Evolutionary conservation across 2,329 filamentous ascomycete genomes (phyloP).

Genomic region (Aspergillus texensis): DNA sequence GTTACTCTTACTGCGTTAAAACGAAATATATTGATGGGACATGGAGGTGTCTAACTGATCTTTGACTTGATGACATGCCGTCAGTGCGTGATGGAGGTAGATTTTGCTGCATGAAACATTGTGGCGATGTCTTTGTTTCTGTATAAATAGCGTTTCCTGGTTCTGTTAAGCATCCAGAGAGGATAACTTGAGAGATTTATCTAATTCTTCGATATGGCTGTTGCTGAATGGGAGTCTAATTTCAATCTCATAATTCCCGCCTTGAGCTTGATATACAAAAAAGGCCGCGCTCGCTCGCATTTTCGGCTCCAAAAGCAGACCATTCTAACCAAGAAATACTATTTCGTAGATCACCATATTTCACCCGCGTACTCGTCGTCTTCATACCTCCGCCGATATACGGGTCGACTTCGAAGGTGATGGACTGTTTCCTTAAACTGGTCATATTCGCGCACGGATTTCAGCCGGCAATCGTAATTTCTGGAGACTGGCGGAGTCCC

Average conservation of each 20-base stretch:
- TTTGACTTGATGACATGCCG: not conserved
- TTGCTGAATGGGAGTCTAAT: not conserved
- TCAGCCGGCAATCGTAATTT: conserved; percentile 63
- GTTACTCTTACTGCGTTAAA: conserved; percentile 5
- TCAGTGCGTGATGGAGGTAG: not conserved
- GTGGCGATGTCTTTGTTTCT: conserved; percentile 8
- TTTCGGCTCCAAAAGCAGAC: not conserved
- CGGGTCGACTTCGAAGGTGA: conserved; percentile 14
- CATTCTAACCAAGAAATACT: not conserved
- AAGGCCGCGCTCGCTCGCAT: not conserved
- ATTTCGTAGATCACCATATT: conserved; percentile 10
- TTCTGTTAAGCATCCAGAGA: not conserved
- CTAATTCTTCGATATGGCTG: not conserved
- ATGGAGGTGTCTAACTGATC: not conserved
- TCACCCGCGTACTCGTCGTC: conserved; percentile 11
- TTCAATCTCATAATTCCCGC: not conserved
- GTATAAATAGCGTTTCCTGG: conserved; percentile 13
- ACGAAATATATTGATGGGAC: conserved; percentile 1
- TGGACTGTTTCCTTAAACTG: conserved; percentile 26
- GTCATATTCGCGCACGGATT: conserved; percentile 50
- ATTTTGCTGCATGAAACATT: conserved; percentile 1
- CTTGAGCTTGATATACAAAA: not conserved
- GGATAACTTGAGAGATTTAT: not conserved
- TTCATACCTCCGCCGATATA: conserved; percentile 14
- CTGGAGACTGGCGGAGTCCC: conserved; percentile 61